Evolutionary conservation across 305 asterid genomes (phyloP).

Genomic region (Solanum hybrid): DNA sequence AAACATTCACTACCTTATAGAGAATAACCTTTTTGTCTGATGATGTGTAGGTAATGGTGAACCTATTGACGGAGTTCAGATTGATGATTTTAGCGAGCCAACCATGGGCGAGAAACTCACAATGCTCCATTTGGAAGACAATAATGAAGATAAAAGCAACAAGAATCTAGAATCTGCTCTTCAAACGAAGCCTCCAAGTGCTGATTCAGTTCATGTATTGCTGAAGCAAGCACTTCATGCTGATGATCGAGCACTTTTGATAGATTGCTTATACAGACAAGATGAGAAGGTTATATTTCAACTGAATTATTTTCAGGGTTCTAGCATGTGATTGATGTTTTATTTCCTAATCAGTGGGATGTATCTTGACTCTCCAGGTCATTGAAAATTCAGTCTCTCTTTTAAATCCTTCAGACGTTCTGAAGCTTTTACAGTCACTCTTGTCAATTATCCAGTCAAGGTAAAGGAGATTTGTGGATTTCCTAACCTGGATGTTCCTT

Average conservation of each 20-base stretch:
- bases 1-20: neutral
- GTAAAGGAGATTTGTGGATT: slow-evolving; percentile 23
- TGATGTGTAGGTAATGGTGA: slow-evolving; percentile 37
- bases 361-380: slow-evolving; percentile 38
- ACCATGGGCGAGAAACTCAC: slow-evolving; percentile 93
- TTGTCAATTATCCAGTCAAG: slow-evolving; percentile 57
- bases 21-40: neutral
- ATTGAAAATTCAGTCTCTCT: slow-evolving; percentile 57
- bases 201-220: slow-evolving; percentile 76
- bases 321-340: neutral
- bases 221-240: slow-evolving; percentile 88
- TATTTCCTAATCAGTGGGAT: neutral
- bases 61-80: slow-evolving; percentile 29
- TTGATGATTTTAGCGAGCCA: slow-evolving; percentile 61
- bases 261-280: slow-evolving; percentile 75
- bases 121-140: slow-evolving; percentile 46
- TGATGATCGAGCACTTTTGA: slow-evolving; percentile 70
- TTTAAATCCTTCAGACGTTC: slow-evolving; percentile 74
- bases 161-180: slow-evolving; percentile 24
- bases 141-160: slow-evolving; percentile 10
- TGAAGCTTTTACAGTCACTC: slow-evolving; percentile 66
- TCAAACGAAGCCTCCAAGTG: slow-evolving; percentile 70
- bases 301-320: neutral
- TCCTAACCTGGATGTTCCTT: neutral
- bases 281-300: slow-evolving; percentile 60